phyloP scores from a whole-genome alignment of 139 green algal genomes.

The Micractinium conductrix region DNA sequence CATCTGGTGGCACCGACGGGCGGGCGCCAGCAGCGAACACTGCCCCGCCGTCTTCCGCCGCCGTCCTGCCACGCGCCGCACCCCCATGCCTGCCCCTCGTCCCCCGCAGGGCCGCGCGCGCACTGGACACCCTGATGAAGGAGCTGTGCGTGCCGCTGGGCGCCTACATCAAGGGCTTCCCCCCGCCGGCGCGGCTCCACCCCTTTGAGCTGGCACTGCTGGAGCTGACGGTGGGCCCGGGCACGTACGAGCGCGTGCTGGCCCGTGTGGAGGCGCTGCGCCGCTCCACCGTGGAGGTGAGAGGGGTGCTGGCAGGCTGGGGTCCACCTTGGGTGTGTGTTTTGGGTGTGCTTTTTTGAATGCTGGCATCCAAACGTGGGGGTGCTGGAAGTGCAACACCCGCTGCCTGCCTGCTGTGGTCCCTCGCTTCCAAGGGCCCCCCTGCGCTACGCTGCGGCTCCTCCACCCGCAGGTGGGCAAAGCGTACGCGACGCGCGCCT shows the following conservation, averaged over 20 bases:
- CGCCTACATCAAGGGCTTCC: conserved; percentile 79
- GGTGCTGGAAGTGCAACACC: too few relatives aligned
- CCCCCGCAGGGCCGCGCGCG: conserved; percentile 54
- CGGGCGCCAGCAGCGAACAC: too few relatives aligned
- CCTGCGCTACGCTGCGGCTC: too few relatives aligned
- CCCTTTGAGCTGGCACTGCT: conserved; percentile 93
- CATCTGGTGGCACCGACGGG: background rate
- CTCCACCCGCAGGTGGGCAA: conserved; percentile 75
- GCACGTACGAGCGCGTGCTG: conserved; percentile 68
- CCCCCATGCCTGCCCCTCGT: background rate
- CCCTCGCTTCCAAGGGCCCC: too few relatives aligned
- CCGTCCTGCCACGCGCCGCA: background rate
- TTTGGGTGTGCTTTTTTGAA: too few relatives aligned
- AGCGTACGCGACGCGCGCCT: conserved; percentile 63
- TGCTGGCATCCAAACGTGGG: too few relatives aligned
- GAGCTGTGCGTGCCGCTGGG: conserved; percentile 55
- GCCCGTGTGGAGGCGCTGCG: conserved; percentile 16
- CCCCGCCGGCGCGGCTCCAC: conserved; percentile 68
- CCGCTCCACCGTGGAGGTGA: conserved; percentile 52
- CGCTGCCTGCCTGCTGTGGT: too few relatives aligned
- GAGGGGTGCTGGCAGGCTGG: conserved; percentile 72
- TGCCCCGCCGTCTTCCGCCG: too few relatives aligned
- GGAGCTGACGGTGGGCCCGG: conserved; percentile 85
- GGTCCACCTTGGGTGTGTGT: too few relatives aligned
- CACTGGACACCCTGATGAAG: conserved; percentile 84